phyloP scores from a whole-genome alignment of 2,329 filamentous ascomycete species.

The Aulographum hederae region DNA sequence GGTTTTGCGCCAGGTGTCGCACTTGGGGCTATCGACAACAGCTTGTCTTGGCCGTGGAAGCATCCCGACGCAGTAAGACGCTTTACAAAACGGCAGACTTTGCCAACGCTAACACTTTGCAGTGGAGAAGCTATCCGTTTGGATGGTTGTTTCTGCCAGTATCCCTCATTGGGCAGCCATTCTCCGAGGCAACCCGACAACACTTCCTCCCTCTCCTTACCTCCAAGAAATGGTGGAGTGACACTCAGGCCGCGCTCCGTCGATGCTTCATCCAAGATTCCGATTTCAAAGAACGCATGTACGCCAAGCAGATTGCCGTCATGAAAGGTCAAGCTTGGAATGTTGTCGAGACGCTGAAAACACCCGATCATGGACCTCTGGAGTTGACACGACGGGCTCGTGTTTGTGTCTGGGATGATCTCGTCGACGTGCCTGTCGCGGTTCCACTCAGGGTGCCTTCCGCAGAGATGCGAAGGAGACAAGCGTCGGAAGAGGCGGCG shows the following conservation, averaged over 20 bases:
- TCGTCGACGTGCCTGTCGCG: conserved; percentile 88
- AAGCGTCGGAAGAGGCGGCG: conserved; percentile 5
- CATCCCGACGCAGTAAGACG: conserved; percentile 77
- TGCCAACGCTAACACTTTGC: conserved; percentile 1
- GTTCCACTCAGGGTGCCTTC: conserved; percentile 76
- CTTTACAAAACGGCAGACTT: conserved; percentile 6
- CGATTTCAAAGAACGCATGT: conserved; percentile 98
- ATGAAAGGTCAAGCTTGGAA: conserved; percentile 99
- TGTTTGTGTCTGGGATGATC: conserved; percentile 94
- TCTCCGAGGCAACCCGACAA: conserved; percentile 80
- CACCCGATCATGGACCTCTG: conserved; percentile 75
- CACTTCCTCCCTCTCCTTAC: conserved; percentile 94
- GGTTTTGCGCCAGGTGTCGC: conserved; percentile 44
- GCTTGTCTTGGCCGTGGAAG: conserved; percentile 97
- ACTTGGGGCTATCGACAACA: conserved; percentile 93
- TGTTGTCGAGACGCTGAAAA: conserved; percentile 92
- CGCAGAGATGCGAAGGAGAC: conserved; percentile 44
- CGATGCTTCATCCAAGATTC: conserved; percentile 79
- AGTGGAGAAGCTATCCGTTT: conserved; percentile 81
- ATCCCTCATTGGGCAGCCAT: conserved; percentile 86
- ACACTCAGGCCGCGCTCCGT: conserved; percentile 74
- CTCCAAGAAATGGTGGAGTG: conserved; percentile 91
- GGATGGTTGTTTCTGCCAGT: conserved; percentile 97
- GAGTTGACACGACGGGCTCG: conserved; percentile 80
- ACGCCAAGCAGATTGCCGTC: conserved; percentile 90